Conservation (phyloP, 2,329 filamentous ascomycete genomes). For the Iodosphaeria phyllophila region DNA sequence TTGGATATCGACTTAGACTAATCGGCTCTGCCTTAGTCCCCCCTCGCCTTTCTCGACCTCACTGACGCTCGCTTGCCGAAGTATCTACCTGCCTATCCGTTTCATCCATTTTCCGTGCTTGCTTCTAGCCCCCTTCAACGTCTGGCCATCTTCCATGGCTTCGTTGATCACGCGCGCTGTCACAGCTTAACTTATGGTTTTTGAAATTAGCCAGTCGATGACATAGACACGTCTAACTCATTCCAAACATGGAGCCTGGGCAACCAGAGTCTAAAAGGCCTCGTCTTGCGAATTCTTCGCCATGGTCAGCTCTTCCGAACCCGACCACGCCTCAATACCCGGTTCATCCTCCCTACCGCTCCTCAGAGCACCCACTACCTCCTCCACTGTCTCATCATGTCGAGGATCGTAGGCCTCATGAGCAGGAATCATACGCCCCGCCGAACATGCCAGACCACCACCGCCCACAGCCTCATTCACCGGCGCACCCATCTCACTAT, state of each 20-base stretch:
- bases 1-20: no score
- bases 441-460: constrained; percentile 35
- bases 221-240: no score
- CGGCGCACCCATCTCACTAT: constrained; percentile 22
- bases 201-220: constrained; percentile 13
- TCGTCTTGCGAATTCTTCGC: constrained; percentile 29
- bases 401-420: constrained; percentile 39
- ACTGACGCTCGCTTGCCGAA: no score
- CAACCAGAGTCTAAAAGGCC: constrained; percentile 40
- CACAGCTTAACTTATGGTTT: constrained; percentile 15
- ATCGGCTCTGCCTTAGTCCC: no score
- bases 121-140: no score
- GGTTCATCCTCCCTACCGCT: constrained; percentile 15
- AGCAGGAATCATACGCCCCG: constrained; percentile 26
- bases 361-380: constrained; percentile 17
- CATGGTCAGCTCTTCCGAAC: constrained; percentile 28
- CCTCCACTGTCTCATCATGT: constrained; percentile 22
- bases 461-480: constrained; percentile 24
- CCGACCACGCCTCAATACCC: constrained; percentile 17
- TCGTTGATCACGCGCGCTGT: constrained; percentile 14
- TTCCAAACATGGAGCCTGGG: constrained; percentile 38
- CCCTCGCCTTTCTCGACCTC: no score
- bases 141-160: constrained; percentile 17
- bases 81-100: no score
- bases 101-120: no score